Evolutionary conservation across 805 yeast genomes (phyloP).

Genomic region (Candida chauliodis): DNA sequence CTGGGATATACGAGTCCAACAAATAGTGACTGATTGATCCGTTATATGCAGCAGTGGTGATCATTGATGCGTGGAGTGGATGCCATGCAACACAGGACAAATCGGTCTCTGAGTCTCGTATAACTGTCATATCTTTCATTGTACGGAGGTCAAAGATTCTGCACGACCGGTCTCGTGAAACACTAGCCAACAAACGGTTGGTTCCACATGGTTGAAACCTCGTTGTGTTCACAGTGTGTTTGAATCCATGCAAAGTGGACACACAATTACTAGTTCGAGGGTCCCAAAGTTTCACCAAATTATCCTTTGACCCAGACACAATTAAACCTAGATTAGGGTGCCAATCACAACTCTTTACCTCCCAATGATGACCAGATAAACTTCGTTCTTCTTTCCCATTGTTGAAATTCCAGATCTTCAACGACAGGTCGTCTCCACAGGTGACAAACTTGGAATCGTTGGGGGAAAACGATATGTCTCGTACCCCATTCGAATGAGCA

Average conservation of each 20-base stretch:
- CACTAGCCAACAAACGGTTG: slow-evolving; percentile 69
- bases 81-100: slow-evolving; percentile 89
- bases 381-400: slow-evolving; percentile 79
- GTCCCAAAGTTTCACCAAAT: slow-evolving; percentile 91
- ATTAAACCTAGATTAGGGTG: slow-evolving; percentile 83
- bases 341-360: slow-evolving; percentile 96
- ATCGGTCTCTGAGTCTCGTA: slow-evolving; percentile 80
- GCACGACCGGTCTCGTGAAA: slow-evolving; percentile 84
- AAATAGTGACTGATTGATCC: slow-evolving; percentile 81
- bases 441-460: slow-evolving; percentile 90
- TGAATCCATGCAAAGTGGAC: slow-evolving; percentile 83
- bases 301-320: slow-evolving; percentile 94
- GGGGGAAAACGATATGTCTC: slow-evolving; percentile 88
- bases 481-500: slow-evolving; percentile 76
- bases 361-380: slow-evolving; percentile 96
- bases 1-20: slow-evolving; percentile 50
- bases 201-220: slow-evolving; percentile 83
- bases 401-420: slow-evolving; percentile 93
- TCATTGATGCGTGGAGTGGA: slow-evolving; percentile 74
- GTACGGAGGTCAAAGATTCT: slow-evolving; percentile 83
- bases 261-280: slow-evolving; percentile 77
- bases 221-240: slow-evolving; percentile 87
- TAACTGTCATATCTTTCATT: slow-evolving; percentile 70
- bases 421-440: slow-evolving; percentile 85
- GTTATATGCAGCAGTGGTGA: slow-evolving; percentile 84